These are phyloP conservation scores for Chalaropsis thielavioides DNA, from an alignment of 2,329 filamentous ascomycete genomes.

Conservation along the genomic window DNA sequence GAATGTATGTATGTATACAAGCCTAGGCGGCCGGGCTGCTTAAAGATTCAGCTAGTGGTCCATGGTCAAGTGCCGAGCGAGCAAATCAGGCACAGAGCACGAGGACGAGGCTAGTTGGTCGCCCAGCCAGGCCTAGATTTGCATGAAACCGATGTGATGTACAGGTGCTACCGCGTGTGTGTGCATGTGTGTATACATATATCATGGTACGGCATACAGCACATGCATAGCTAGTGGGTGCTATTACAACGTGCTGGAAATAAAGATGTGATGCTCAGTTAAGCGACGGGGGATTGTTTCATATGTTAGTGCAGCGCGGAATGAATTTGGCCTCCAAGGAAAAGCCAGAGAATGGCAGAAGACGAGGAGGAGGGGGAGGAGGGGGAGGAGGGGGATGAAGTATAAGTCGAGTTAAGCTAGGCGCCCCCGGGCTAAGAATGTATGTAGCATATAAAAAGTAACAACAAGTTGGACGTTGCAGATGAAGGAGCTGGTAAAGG, in stretches of 20 bases:
- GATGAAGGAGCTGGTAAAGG: not conserved
- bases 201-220: not conserved
- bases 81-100: not conserved
- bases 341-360: too few relatives aligned
- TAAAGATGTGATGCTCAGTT: too few relatives aligned
- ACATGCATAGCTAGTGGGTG: too few relatives aligned
- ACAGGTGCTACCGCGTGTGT: slow-evolving; percentile 1
- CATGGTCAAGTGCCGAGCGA: not conserved
- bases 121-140: not conserved
- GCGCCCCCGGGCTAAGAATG: not conserved
- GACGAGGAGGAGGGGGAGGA: not conserved
- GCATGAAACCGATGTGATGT: not conserved
- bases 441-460: not conserved
- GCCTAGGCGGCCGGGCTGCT: not conserved
- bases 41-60: not conserved
- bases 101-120: not conserved
- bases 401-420: not conserved
- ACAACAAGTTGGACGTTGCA: not conserved
- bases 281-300: too few relatives aligned
- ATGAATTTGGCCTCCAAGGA: too few relatives aligned
- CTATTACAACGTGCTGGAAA: too few relatives aligned
- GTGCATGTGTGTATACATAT: too few relatives aligned
- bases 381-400: not conserved
- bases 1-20: too few relatives aligned
- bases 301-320: too few relatives aligned